Evolutionary conservation across 495 filamentous ascomycete species (phyloP), one percentile per base, ranked within the genome.

Genomic region (Daldinia loculata): DNA sequence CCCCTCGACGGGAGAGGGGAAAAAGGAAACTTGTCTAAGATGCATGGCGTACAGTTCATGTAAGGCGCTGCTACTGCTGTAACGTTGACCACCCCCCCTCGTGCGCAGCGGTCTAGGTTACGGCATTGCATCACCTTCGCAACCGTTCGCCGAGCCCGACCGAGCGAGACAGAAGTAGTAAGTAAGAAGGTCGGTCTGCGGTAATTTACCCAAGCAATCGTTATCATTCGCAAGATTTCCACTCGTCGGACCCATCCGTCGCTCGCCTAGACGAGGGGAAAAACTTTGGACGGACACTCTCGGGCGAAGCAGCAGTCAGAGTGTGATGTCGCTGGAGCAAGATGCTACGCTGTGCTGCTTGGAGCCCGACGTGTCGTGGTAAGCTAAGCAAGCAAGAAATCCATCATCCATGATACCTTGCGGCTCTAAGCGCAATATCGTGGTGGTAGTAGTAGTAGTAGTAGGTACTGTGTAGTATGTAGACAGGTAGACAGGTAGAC

Each of bases 11-110:
- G 29, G n/a, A 53, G 26, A 53, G 11, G 6, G 15, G 50, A 6
- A 9, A 17, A 53, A 29, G 0, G 15, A 53, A 53, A 53, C 29
- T 14, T 15, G 36, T 30, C 24, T 41, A 22, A 15, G 36, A 9
- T 60, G 69, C 64, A 63, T 72, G 63, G 63, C 59, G 45, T 67
- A 67, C 45, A 55, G 55, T 43, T 63, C 39, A 45, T 63, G 63
- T 66, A 41, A 59, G 29, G 59, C 62, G 30, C 39, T 61, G 67
- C 55, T 63, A 52, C 67, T 4, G 34, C 34, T 36, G 43, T 36
- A 70, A 63, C 69, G 48, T 67, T 60, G 63, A 55, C 32, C 63
- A 72, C 55, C 53, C 63, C 63, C 52, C 63, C 63, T 55, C 24
- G 45, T 17, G 69, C 53, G 66, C 24, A 57, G 60, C 55, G 43